Base-by-base conservation (phyloP, 1,284 basidiomycete genomes). In the Termitomyces sp. region DNA sequence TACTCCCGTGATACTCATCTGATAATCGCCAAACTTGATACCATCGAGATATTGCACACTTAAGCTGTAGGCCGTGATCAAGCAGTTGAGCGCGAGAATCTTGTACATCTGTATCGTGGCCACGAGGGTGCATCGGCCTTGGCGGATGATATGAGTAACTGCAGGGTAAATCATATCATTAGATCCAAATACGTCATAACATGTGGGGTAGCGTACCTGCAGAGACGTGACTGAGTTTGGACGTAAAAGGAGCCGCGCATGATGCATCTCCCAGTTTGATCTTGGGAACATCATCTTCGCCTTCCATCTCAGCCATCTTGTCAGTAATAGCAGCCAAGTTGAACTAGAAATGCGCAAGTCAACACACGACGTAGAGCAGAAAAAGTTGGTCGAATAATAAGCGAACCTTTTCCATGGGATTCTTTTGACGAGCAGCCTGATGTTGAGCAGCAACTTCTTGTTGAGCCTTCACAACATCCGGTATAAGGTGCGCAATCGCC, bases 41-140 rank as follows among this genome's bases (percentile, higher is more conserved):
- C 94, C 95, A 61, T 98, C 94, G 15, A 98, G 78, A 67, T 98
- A 97, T 70, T 96, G 94, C 24, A 98, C 95, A 64, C 90, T 94
- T 59, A 98, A 76, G 70, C 90, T 94, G 74, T 95, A 98, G 31
- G 94, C 94, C 2, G 94, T 96, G 69, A 98, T 98, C 40, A 98
- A 77, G 68, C 94, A 97, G 70, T 98, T 98, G 58, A 97, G 76
- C 2, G 94, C 94, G 38, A 98, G 78, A 62, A 98, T 98, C 78
- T 97, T 97, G 85, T 97, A 98, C 94, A 98, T 98, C 73, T 98
- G 95, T 55, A 95, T 90, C 1, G 94, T 98, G 1, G 94, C 94
- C 42, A 98, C 94, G 13, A 98, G 84, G 0, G 94, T 98, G 75
- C 94, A 97, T 44, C 94, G 89, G 21, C 95, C 94, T 74, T 98